Evolutionary conservation across 768 basidiomycete genomes (phyloP), one percentile per base, ranked within the genome.

Genomic region (Polyporus arcularius): DNA sequence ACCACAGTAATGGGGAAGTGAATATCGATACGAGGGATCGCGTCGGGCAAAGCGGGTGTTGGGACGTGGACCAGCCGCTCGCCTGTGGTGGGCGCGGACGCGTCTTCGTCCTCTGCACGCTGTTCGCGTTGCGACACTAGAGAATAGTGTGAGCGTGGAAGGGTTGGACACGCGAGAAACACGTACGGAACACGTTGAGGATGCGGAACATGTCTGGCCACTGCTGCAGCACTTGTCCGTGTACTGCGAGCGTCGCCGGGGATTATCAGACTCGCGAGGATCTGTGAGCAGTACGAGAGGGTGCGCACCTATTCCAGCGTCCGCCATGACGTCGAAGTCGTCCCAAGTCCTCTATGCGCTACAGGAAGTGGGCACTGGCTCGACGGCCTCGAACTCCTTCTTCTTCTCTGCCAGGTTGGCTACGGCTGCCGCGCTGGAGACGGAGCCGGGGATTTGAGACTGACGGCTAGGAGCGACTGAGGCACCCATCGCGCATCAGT

Each of bases 151-250:
- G 30, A 50, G 43, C 28, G 50, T 46, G 9, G 58, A 35, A 15
- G 59, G 28, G 0, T 53, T 31, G 9, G 57, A 47, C 30, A 8
- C 28, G 11, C 42, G 12, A 0, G 30, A 14, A 21, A 26, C 15
- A 61, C 87, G 67, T 66, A 92, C 90, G 67, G 70, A 90, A 92
- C 60, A 86, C 75, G 58, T 75, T 82, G 51, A 92, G 75, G 53
- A 90, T 89, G 64, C 85, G 82, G 68, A 92, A 92, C 90, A 92
- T 92, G 70, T 83, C 85, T 10, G 89, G 87, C 90, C 89, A 92
- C 62, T 91, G 89, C 57, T 85, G 84, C 26, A 90, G 80, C 4
- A 92, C 89, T 69, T 90, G 83, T 10, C 90, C 90, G 63, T 88
- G 87, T 35, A 88, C 90, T 91, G 50, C 21, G 50, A 56, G 40